Percentiles rank a stretch among this genome's conserved stretches.
Conservation (phyloP, 2,329 filamentous ascomycete species). For the Aspergillus unguis region DNA sequence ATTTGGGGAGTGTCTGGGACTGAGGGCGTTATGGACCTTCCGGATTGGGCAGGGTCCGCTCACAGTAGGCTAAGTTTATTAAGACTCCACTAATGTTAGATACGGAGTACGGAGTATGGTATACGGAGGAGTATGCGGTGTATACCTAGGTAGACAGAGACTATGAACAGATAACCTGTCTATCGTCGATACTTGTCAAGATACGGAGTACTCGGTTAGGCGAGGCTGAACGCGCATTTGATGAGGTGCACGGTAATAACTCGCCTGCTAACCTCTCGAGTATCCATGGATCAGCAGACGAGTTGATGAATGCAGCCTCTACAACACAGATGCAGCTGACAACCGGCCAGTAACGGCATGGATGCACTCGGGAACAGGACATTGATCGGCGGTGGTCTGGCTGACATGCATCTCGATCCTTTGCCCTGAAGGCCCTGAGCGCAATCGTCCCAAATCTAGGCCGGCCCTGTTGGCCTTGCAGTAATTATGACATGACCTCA, state of each 20-base stretch:
- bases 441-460: background rate
- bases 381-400: conserved; percentile 13
- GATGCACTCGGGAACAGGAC: too few species aligned
- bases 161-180: too few species aligned
- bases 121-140: background rate
- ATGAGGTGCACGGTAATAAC: too few species aligned
- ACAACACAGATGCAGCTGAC: conserved; percentile 3
- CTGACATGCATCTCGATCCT: conserved; percentile 14
- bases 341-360: too few species aligned
- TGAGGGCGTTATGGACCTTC: conserved; percentile 6
- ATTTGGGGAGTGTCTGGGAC: background rate
- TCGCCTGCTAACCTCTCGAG: too few species aligned
- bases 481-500: background rate
- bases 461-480: too few species aligned
- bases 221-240: background rate
- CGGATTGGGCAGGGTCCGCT: conserved; percentile 2
- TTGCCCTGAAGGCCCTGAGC: conserved; percentile 10
- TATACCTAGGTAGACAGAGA: background rate
- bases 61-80: conserved; percentile 2
- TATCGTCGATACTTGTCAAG: conserved; percentile 1
- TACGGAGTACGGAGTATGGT: too few species aligned
- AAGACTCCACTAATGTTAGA: background rate
- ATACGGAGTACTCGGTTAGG: background rate
- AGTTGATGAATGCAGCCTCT: conserved; percentile 5
- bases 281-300: conserved; percentile 4